phyloP scores from a whole-genome alignment of 2,329 filamentous ascomycete species.

The Neofusicoccum umdonicola region DNA sequence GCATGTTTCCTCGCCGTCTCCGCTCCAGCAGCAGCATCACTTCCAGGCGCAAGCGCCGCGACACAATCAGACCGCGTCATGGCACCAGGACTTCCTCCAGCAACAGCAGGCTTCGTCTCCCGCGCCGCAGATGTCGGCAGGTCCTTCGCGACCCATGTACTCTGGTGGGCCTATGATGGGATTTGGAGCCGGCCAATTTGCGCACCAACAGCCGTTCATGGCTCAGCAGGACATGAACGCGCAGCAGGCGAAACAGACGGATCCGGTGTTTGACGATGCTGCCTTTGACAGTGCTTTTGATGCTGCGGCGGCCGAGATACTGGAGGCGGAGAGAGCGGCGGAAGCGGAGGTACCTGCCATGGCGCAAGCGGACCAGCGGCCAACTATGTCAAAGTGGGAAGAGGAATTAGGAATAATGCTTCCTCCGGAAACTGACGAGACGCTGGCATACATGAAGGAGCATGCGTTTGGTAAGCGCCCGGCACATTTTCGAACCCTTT shows the following conservation, averaged over 20 bases:
- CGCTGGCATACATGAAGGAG: conserved; percentile 3
- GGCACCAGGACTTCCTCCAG: conserved; percentile 61
- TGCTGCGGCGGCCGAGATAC: conserved; percentile 43
- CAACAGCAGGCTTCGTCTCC: conserved; percentile 30
- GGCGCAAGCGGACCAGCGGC: conserved; percentile 21
- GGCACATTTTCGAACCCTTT: background rate
- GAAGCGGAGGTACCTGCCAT: conserved; percentile 11
- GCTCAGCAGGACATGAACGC: conserved; percentile 16
- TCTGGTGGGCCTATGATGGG: conserved; percentile 24
- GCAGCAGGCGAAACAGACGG: conserved; percentile 33
- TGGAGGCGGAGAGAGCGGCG: conserved; percentile 23
- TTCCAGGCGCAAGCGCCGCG: conserved; percentile 39
- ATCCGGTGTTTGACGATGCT: conserved; percentile 51
- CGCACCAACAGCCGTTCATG: conserved; percentile 13
- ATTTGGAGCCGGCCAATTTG: background rate
- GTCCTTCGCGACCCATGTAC: conserved; percentile 25
- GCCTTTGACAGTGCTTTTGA: conserved; percentile 58
- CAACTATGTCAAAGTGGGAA: background rate
- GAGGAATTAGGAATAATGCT: background rate
- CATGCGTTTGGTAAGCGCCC: conserved; percentile 4
- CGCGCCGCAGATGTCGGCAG: conserved; percentile 29
- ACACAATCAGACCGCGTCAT: conserved; percentile 38
- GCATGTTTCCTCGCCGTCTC: conserved; percentile 39
- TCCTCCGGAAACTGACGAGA: background rate
- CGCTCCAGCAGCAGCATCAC: conserved; percentile 47